These are phyloP conservation scores for Malania oleifera DNA, from an alignment of 164 flowering plant species.

Conservation along the genomic window DNA sequence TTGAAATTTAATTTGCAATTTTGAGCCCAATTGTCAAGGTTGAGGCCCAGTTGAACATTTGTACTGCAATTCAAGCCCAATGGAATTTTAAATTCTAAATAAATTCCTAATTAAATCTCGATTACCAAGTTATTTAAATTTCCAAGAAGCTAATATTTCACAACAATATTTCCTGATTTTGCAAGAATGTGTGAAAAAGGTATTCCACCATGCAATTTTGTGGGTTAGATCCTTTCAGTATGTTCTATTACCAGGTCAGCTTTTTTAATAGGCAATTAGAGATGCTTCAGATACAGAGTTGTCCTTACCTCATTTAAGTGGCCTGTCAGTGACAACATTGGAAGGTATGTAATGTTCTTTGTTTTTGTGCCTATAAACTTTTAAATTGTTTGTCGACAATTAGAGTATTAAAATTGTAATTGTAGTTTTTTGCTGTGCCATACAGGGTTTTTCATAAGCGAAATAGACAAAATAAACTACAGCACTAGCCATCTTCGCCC, in stretches of 20 bases:
- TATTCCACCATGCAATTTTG: slow-evolving; percentile 13
- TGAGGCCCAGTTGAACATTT: too few species aligned
- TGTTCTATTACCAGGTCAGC: not conserved
- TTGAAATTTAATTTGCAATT: too few species aligned
- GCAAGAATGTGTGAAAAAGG: slow-evolving; percentile 79
- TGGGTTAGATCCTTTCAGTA: slow-evolving; percentile 1
- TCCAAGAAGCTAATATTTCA: slow-evolving; percentile 70
- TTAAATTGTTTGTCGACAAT: not conserved
- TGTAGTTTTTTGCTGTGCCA: slow-evolving; percentile 5
- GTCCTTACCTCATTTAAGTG: slow-evolving; percentile 54
- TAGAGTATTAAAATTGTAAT: not conserved
- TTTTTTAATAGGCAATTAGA: slow-evolving; percentile 64
- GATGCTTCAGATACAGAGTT: slow-evolving; percentile 65
- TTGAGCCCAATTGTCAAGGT: too few species aligned
- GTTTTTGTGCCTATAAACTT: not conserved
- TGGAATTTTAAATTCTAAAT: too few species aligned
- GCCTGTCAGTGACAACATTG: slow-evolving; percentile 51
- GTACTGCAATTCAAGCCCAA: too few species aligned
- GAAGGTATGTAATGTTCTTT: slow-evolving; percentile 56
- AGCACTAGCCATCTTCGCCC: too few species aligned
- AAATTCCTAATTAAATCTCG: too few species aligned
- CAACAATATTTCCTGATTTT: slow-evolving; percentile 59
- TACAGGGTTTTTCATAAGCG: slow-evolving; percentile 72
- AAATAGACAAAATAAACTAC: too few species aligned
- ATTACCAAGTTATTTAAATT: too few species aligned